Percentiles rank a stretch among this genome's conserved stretches.
phyloP scores from a whole-genome alignment of 768 basidiomycete genomes.

The Boletus rubroflammeus region DNA sequence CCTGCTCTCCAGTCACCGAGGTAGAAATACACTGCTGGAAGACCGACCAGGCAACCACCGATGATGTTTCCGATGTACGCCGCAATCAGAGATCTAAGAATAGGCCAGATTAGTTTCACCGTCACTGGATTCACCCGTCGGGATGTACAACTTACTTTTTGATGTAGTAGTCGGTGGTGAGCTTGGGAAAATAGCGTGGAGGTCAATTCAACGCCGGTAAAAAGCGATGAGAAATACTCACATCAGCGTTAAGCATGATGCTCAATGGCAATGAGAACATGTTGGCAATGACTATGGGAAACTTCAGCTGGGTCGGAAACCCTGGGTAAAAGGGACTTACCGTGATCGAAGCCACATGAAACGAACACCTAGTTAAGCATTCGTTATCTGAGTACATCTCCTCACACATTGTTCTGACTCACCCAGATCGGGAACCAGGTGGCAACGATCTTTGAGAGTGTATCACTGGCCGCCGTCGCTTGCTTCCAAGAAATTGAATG shows the following conservation, averaged over 20 bases:
- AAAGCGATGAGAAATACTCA: slow-evolving; percentile 32
- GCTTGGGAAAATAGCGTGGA: slow-evolving; percentile 6
- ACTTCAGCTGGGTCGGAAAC: background rate
- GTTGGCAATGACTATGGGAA: slow-evolving; percentile 57
- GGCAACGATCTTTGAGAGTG: slow-evolving; percentile 64
- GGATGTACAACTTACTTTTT: slow-evolving; percentile 46
- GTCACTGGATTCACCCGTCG: background rate
- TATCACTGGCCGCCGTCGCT: slow-evolving; percentile 64
- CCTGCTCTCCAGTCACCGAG: slow-evolving; percentile 46
- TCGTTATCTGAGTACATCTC: background rate
- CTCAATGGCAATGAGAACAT: slow-evolving; percentile 72
- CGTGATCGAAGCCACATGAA: slow-evolving; percentile 68
- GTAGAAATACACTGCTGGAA: slow-evolving; percentile 65
- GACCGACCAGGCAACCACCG: slow-evolving; percentile 59
- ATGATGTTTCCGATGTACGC: slow-evolving; percentile 64
- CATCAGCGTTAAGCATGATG: slow-evolving; percentile 67
- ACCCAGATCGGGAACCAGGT: slow-evolving; percentile 79
- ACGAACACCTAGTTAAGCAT: slow-evolving; percentile 53
- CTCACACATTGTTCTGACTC: slow-evolving; percentile 11
- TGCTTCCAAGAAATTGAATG: slow-evolving; percentile 41
- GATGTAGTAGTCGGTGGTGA: slow-evolving; percentile 51
- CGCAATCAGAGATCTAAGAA: slow-evolving; percentile 57
- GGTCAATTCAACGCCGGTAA: slow-evolving; percentile 1
- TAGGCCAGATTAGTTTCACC: background rate
- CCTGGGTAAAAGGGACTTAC: slow-evolving; percentile 31